A percentile compares a stretch with the other conserved stretches of the same genome.
Evolutionary conservation across 225 moss, liverwort and hornwort genomes (phyloP).

Genomic region (Climacium dendroides): DNA sequence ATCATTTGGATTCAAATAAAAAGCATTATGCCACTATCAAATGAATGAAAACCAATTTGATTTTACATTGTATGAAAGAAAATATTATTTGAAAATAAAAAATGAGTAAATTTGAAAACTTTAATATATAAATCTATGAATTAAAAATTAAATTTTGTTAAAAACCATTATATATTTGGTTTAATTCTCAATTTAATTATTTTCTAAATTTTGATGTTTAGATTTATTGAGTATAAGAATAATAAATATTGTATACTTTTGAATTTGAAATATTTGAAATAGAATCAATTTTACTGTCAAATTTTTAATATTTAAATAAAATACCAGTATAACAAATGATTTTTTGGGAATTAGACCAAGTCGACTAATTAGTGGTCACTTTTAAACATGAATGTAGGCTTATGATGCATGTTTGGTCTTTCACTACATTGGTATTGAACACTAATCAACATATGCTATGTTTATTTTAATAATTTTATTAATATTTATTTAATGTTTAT

Average conservation of each 20-base stretch:
- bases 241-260: background rate
- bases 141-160: too few species aligned
- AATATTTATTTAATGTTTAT: background rate
- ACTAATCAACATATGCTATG: background rate
- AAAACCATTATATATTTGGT: background rate
- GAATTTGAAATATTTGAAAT: background rate
- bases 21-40: background rate
- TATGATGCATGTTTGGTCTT: fast-evolving
- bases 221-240: too few species aligned
- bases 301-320: background rate
- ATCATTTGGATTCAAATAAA: background rate
- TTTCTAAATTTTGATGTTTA: background rate
- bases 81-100: background rate
- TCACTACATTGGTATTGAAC: fast-evolving
- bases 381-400: background rate
- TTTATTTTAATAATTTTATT: too few species aligned
- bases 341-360: background rate
- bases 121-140: background rate
- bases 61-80: background rate
- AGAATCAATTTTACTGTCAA: background rate
- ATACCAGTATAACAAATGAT: background rate
- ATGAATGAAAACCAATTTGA: background rate
- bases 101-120: too few species aligned
- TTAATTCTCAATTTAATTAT: fast-evolving
- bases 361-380: background rate